Evolutionary conservation across 192 early-diverging fungal genomes (phyloP).

Genomic region (Gaertneriomyces semiglobifer): DNA sequence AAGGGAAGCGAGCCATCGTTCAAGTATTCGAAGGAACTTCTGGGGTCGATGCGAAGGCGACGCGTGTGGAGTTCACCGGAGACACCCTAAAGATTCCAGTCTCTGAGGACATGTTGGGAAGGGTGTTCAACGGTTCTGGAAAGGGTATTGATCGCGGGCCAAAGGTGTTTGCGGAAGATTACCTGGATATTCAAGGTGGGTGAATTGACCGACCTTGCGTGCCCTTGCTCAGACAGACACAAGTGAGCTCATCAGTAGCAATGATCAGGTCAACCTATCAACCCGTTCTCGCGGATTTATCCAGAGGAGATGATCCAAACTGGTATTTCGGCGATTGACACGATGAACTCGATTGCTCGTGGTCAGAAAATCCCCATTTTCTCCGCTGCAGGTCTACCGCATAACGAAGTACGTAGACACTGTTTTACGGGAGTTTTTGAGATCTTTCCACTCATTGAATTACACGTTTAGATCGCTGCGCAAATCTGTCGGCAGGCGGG

Average conservation of each 20-base stretch:
- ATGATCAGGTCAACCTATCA: conserved; percentile 82
- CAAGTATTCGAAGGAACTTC: conserved; percentile 98
- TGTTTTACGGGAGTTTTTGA: neutral
- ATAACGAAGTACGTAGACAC: conserved; percentile 77
- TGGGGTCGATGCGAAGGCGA: conserved; percentile 94
- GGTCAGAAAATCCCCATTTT: conserved; percentile 99
- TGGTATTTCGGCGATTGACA: conserved; percentile 97
- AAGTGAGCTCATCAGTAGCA: neutral
- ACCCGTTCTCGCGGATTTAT: conserved; percentile 98
- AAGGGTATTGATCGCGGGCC: conserved; percentile 99
- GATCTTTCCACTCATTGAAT: neutral
- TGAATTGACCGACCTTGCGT: too few relatives aligned
- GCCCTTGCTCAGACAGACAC: neutral
- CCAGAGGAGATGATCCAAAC: conserved; percentile 99
- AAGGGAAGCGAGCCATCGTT: conserved; percentile 92
- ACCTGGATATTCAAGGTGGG: conserved; percentile 88
- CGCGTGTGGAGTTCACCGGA: conserved; percentile 93
- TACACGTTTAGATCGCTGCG: conserved; percentile 80
- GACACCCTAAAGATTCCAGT: conserved; percentile 95
- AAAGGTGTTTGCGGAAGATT: conserved; percentile 99
- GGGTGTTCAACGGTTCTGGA: conserved; percentile 98
- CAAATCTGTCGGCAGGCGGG: conserved; percentile 99
- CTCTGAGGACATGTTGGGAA: conserved; percentile 98
- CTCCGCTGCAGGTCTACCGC: conserved; percentile 95
- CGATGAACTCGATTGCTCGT: conserved; percentile 99